Conservation (phyloP, 2,329 filamentous ascomycete genomes). For the Ceratocystis colombiana region DNA sequence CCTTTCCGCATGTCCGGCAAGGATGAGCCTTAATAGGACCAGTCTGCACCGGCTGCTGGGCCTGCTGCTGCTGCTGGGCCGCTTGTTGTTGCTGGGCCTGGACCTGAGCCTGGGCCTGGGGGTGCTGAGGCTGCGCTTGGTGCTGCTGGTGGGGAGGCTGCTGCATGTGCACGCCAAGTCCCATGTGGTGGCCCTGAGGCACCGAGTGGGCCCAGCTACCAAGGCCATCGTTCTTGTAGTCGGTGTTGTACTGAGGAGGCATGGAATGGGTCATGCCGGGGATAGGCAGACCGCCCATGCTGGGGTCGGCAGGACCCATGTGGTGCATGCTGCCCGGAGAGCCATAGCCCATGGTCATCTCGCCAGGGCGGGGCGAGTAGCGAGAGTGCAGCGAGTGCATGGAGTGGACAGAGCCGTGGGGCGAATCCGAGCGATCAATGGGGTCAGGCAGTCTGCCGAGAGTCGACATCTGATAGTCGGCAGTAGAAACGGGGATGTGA, state of each 20-base stretch:
- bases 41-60: constrained; percentile 27
- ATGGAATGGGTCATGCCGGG: constrained; percentile 28
- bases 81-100: constrained; percentile 30
- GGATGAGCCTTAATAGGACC: constrained; percentile 60
- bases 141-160: constrained; percentile 32
- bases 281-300: constrained; percentile 35
- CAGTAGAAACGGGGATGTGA: constrained; percentile 28
- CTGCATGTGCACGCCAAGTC: constrained; percentile 32
- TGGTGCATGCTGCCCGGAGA: constrained; percentile 45
- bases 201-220: constrained; percentile 21
- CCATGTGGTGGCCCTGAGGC: constrained; percentile 19
- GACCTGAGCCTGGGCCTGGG: constrained; percentile 24
- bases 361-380: constrained; percentile 36
- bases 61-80: constrained; percentile 30
- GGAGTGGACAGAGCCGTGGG: constrained; percentile 51
- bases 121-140: constrained; percentile 17
- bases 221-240: constrained; percentile 25
- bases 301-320: constrained; percentile 35
- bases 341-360: constrained; percentile 36
- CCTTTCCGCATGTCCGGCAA: constrained; percentile 81
- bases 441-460: constrained; percentile 29
- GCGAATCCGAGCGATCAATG: constrained; percentile 48
- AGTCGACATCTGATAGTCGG: constrained; percentile 29
- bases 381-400: constrained; percentile 48
- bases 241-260: constrained; percentile 25